phyloP scores from a whole-genome alignment of 1,139 yeast genomes.

The Pichiaceae sp. region DNA sequence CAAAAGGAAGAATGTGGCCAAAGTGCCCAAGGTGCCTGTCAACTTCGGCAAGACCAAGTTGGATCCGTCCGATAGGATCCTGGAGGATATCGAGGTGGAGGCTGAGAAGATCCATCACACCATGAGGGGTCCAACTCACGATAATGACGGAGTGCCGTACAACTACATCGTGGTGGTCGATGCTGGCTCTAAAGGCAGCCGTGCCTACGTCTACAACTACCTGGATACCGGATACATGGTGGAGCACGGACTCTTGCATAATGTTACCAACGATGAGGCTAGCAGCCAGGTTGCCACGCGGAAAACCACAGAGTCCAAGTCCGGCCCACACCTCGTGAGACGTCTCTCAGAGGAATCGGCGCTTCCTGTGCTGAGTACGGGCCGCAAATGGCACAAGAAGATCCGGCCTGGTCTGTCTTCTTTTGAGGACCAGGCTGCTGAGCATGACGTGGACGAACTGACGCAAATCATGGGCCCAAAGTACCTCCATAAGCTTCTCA shows the following conservation, averaged over 20 bases:
- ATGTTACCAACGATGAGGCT: not conserved
- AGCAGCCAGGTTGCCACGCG: too few species aligned
- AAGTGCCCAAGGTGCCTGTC: not conserved
- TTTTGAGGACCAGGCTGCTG: slow-evolving; percentile 28
- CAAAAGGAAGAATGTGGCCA: not conserved
- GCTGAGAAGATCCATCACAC: not conserved
- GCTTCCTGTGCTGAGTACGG: slow-evolving; percentile 28
- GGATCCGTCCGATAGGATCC: not conserved
- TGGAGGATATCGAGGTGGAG: not conserved
- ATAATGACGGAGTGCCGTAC: slow-evolving; percentile 39
- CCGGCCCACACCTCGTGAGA: slow-evolving; percentile 1
- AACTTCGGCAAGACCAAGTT: not conserved
- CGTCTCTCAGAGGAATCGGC: slow-evolving; percentile 19
- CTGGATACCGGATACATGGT: slow-evolving; percentile 33
- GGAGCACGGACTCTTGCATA: slow-evolving; percentile 26
- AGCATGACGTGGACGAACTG: slow-evolving; percentile 25
- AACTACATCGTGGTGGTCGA: slow-evolving; percentile 70
- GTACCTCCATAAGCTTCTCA: slow-evolving; percentile 49
- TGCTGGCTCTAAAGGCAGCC: slow-evolving; percentile 77
- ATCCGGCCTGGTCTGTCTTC: slow-evolving; percentile 63
- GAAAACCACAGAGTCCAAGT: not conserved
- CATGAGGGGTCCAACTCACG: slow-evolving; percentile 19
- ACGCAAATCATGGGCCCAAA: slow-evolving; percentile 37
- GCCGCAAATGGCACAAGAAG: slow-evolving; percentile 42
- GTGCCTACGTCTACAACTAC: slow-evolving; percentile 70